Conservation (phyloP, 805 yeast genomes). For the Teunomyces aglyptinius region DNA sequence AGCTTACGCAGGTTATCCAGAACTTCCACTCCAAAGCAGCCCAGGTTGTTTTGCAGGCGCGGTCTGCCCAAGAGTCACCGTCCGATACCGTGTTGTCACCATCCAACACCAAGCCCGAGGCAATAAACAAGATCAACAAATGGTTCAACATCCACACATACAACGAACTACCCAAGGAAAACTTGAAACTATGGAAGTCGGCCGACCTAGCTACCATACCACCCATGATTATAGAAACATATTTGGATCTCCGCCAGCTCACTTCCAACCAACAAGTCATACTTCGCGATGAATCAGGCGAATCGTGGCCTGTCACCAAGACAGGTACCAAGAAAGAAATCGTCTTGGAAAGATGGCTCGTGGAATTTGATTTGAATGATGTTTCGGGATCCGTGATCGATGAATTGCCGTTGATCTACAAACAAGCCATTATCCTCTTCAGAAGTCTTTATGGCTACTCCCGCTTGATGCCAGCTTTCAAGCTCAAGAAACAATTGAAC, state of each 20-base stretch:
- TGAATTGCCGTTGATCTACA: constrained; percentile 69
- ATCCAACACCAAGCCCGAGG: constrained; percentile 10
- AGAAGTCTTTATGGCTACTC: constrained; percentile 68
- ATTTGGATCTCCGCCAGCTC: constrained; percentile 61
- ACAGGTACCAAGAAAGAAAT: constrained; percentile 70
- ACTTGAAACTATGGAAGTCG: constrained; percentile 59
- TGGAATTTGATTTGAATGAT: constrained; percentile 65
- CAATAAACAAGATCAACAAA: constrained; percentile 41
- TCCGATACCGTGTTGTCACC: constrained; percentile 8
- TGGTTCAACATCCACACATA: constrained; percentile 63
- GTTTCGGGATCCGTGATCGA: constrained; percentile 35
- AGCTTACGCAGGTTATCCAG: constrained; percentile 46
- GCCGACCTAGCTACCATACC: constrained; percentile 52
- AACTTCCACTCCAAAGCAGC: constrained; percentile 67
- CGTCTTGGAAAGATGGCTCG: constrained; percentile 92
- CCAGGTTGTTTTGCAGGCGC: constrained; percentile 51
- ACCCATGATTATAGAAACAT: constrained; percentile 85
- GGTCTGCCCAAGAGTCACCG: constrained; percentile 28
- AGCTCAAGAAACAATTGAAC: constrained; percentile 42
- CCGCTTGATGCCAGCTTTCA: constrained; percentile 70
- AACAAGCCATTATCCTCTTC: constrained; percentile 69
- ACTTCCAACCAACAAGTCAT: constrained; percentile 57
- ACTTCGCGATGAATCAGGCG: constrained; percentile 53
- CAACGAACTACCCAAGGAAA: constrained; percentile 46
- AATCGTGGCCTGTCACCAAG: constrained; percentile 55